Evolutionary conservation across 2,329 filamentous ascomycete genomes (phyloP).

Genomic region (Huntiella omanensis): DNA sequence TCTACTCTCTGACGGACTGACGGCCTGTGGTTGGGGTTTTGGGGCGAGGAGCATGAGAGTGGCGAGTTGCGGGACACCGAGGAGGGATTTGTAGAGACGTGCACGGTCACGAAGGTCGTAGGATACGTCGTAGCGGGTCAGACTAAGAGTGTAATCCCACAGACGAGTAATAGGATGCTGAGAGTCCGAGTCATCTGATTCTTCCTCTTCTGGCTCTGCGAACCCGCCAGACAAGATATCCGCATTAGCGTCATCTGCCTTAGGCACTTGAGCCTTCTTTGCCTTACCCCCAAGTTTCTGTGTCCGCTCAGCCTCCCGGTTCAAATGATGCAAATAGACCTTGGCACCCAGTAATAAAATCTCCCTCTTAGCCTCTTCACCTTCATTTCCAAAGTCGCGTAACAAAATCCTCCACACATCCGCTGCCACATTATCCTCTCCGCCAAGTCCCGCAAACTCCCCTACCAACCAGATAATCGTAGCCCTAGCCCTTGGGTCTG

Average conservation of each 20-base stretch:
- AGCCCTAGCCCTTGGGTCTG: constrained; percentile 71
- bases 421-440: constrained; percentile 75
- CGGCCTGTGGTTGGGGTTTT: constrained; percentile 80
- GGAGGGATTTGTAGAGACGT: constrained; percentile 68
- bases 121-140: constrained; percentile 82
- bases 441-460: constrained; percentile 67
- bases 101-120: constrained; percentile 89
- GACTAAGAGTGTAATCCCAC: constrained; percentile 68
- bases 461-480: constrained; percentile 97
- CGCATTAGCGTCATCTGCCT: not conserved
- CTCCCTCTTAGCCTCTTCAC: constrained; percentile 72
- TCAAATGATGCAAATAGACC: constrained; percentile 79
- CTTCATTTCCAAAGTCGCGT: constrained; percentile 68
- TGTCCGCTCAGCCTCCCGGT: constrained; percentile 32
- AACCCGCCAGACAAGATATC: constrained; percentile 14
- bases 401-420: constrained; percentile 80
- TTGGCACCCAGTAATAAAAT: constrained; percentile 90
- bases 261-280: not conserved
- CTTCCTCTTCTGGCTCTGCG: constrained; percentile 15
- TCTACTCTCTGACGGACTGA: constrained; percentile 70
- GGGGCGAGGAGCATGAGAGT: constrained; percentile 80
- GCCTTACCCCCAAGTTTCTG: constrained; percentile 14
- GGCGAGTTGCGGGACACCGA: constrained; percentile 70
- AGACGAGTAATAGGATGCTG: constrained; percentile 55
- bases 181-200: constrained; percentile 11